Percentiles rank a stretch among this genome's conserved stretches.
Evolutionary conservation across 306 rosid genomes (phyloP).

Genomic region (Dryas octopetala): DNA sequence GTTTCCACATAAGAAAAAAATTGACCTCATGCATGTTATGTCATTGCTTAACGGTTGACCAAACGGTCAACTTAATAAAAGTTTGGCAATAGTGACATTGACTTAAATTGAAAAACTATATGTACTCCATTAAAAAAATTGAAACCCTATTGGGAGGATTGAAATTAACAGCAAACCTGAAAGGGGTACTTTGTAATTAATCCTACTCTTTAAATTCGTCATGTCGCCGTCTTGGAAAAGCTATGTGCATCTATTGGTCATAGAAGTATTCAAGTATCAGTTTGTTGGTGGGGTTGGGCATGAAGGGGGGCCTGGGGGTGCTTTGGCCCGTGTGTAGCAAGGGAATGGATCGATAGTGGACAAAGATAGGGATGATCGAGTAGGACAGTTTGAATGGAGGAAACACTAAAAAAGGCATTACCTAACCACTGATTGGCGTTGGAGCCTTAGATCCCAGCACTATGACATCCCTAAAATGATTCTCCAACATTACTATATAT

Average conservation of each 20-base stretch:
- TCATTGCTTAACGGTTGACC: no score
- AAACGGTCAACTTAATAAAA: no score
- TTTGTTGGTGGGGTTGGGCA: constrained; percentile 14
- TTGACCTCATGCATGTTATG: no score
- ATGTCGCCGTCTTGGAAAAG: background rate
- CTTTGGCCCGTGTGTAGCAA: background rate
- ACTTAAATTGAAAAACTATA: no score
- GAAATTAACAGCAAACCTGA: no score
- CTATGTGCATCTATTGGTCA: background rate
- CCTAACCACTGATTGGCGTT: constrained; percentile 17
- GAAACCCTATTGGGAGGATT: no score
- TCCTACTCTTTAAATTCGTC: background rate
- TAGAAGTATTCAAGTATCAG: constrained; percentile 4
- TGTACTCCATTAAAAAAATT: no score
- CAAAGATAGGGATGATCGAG: background rate
- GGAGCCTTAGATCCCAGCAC: constrained; percentile 32
- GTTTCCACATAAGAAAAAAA: no score
- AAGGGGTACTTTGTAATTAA: no score
- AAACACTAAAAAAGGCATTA: constrained; percentile 10
- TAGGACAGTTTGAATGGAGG: constrained; percentile 31
- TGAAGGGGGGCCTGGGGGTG: constrained; percentile 30
- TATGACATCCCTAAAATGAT: constrained; percentile 2
- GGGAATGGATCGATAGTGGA: constrained; percentile 20
- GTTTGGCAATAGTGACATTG: no score
- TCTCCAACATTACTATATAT: background rate